These are phyloP conservation scores for Penicillium sp. DNA, from an alignment of 2,329 filamentous ascomycete genomes.

Conservation along the genomic window DNA sequence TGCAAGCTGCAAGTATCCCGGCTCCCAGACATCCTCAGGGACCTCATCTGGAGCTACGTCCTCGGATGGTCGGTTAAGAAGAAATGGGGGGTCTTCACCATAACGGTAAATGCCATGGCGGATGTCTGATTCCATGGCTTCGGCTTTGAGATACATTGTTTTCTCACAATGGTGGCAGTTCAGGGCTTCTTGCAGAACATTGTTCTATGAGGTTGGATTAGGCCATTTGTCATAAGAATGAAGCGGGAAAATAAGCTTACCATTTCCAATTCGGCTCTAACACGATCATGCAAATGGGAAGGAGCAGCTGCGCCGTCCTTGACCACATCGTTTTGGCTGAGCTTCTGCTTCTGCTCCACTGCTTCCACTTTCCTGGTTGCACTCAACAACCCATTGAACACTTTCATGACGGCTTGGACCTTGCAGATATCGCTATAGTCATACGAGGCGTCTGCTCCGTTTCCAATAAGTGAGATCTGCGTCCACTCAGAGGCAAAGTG, in stretches of 20 bases:
- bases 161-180: conserved; percentile 13
- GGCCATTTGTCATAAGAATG: neutral
- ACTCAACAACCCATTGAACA: conserved; percentile 10
- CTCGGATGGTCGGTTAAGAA: conserved; percentile 4
- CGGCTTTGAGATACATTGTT: conserved; percentile 10
- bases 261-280: conserved; percentile 11
- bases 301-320: neutral
- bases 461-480: conserved; percentile 10
- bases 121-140: conserved; percentile 15
- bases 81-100: conserved; percentile 12
- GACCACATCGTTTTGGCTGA: neutral
- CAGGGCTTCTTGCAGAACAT: conserved; percentile 18
- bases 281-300: neutral
- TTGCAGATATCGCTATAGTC: conserved; percentile 12
- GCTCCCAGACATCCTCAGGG: neutral
- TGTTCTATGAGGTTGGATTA: conserved; percentile 14
- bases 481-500: neutral
- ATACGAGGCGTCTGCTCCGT: conserved; percentile 12
- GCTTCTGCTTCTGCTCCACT: conserved; percentile 1
- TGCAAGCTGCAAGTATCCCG: conserved; percentile 12
- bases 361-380: conserved; percentile 9
- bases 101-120: conserved; percentile 9
- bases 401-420: conserved; percentile 12
- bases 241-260: neutral
- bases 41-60: conserved; percentile 12